phyloP scores from a whole-genome alignment of 176 grass and related monocot species.

The Triticum monococcum region DNA sequence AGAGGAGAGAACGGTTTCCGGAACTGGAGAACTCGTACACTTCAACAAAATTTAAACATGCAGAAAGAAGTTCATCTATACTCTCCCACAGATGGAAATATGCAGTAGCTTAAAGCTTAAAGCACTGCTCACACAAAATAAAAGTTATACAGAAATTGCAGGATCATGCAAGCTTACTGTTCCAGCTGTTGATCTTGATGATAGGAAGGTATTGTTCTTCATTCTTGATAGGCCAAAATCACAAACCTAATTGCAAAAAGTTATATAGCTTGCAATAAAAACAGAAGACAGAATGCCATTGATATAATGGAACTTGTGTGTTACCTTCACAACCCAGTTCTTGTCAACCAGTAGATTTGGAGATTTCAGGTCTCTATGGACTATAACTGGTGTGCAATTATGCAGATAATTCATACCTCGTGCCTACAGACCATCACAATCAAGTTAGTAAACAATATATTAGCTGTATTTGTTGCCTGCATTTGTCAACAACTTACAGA shows the following conservation, averaged over 20 bases:
- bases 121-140: neutral
- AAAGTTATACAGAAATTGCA: neutral
- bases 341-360: slow-evolving; percentile 98
- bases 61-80: neutral
- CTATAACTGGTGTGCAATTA: slow-evolving; percentile 87
- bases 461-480: neutral
- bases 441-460: slow-evolving; percentile 32
- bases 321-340: slow-evolving; percentile 99
- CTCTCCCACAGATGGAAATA: neutral
- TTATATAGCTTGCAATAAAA: slow-evolving; percentile 9
- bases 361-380: slow-evolving; percentile 98
- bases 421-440: slow-evolving; percentile 51
- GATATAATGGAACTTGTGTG: slow-evolving; percentile 15
- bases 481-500: slow-evolving; percentile 29
- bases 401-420: slow-evolving; percentile 99
- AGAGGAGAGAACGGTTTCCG: neutral
- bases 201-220: slow-evolving; percentile 95
- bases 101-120: neutral
- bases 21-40: neutral
- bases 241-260: slow-evolving; percentile 68
- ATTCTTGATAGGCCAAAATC: slow-evolving; percentile 98
- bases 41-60: neutral
- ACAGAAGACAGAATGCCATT: slow-evolving; percentile 25
- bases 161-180: slow-evolving; percentile 64
- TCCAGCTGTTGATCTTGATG: slow-evolving; percentile 98